Evolutionary conservation across 192 early-diverging fungal species (phyloP), one percentile per base, ranked within the genome.

Genomic region (Pilaira anomala): DNA sequence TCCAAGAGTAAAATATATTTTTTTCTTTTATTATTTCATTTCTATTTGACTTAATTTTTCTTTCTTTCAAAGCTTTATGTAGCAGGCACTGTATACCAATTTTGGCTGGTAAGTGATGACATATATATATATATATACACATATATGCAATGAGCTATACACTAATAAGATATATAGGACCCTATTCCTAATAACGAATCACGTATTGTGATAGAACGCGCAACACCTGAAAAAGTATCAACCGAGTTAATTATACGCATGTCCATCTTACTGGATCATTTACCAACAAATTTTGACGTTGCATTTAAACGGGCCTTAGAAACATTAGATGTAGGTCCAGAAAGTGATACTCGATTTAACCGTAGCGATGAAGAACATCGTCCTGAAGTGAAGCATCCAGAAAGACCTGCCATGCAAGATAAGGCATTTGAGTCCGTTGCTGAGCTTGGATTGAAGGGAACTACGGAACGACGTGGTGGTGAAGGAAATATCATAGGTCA

Each of bases 11-110:
- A 29, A 44, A 48, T 13, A 33, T 51, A 24, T 40, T 40, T 40
- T 40, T 8, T 40, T 40, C 7, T 12, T 8, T 40, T 40, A 12
- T 40, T 40, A 40, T 8, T 40, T n/a, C n/a, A n/a, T n/a, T n/a
- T n/a, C n/a, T 46, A 19, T 46, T 14, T 19, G 16, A 14, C 44
- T 13, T 46, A n/a, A n/a, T 19, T 46, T 59, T 46, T 6, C 25
- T 63, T 29, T 56, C 12, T 36, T n/a, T 48, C 33, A 18, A 56
- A 71, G 74, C 55, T 76, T 28, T 76, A 71, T 48, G 61, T 75
- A 7, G 73, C 73, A 26, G 73, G 73, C 13, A 69, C 19, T 14
- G 68, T 75, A 9, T 75, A 69, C 63, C 73, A 75, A 48, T 75
- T 75, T 45, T 76, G 68, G 74, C 28, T 71, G 57, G 64, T 53